phyloP scores from a whole-genome alignment of 306 rosid species.

The Cucumis cinereus region DNA sequence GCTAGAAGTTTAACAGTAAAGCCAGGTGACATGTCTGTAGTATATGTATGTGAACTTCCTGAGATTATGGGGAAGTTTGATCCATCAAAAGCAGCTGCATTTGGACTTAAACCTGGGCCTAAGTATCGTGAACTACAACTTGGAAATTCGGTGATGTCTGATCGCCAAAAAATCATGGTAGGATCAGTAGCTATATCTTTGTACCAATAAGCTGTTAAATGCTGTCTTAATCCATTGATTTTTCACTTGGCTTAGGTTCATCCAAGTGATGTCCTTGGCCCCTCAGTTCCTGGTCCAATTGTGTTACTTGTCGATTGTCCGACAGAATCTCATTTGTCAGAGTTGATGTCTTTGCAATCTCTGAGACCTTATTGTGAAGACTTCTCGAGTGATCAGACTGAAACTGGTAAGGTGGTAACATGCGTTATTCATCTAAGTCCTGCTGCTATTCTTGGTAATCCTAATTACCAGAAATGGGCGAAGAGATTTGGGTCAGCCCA shows the following conservation, averaged over 20 bases:
- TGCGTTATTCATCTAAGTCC: conserved; percentile 86
- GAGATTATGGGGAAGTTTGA: conserved; percentile 84
- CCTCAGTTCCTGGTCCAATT: conserved; percentile 86
- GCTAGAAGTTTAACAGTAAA: conserved; percentile 25
- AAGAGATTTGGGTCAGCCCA: conserved; percentile 58
- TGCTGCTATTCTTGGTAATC: conserved; percentile 37
- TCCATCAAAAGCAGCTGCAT: conserved; percentile 56
- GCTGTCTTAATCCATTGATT: not conserved
- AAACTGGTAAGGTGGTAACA: conserved; percentile 37
- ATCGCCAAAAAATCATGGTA: conserved; percentile 51
- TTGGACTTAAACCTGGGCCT: conserved; percentile 73
- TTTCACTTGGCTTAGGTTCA: conserved; percentile 40
- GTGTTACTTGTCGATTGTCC: conserved; percentile 95
- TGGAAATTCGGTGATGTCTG: conserved; percentile 82
- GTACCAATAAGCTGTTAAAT: not conserved
- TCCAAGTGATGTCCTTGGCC: conserved; percentile 88
- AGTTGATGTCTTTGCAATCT: conserved; percentile 42
- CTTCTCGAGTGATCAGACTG: conserved; percentile 22
- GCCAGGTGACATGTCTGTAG: conserved; percentile 85
- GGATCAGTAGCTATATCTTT: conserved; percentile 11
- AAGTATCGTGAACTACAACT: conserved; percentile 68
- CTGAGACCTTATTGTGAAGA: conserved; percentile 42
- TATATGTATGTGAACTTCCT: conserved; percentile 76
- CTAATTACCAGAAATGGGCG: conserved; percentile 78
- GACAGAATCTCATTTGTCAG: conserved; percentile 61